These are phyloP conservation scores for Podila epicladia DNA, from an alignment of 192 early-diverging fungal genomes.

Conservation along the genomic window DNA sequence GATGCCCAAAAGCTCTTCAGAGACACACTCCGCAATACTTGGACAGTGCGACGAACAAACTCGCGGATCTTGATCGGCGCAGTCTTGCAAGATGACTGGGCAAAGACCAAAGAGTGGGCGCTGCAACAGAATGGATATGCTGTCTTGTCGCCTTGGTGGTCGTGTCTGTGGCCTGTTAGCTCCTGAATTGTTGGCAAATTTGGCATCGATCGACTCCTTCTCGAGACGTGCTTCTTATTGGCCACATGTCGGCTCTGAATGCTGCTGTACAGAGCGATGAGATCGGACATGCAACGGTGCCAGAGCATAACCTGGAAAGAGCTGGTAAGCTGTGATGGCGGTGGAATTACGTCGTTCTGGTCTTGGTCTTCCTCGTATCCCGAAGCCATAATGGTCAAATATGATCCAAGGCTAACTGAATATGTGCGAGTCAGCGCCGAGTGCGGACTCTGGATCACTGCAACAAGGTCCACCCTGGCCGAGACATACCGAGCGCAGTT, in stretches of 20 bases:
- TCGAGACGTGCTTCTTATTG: neutral
- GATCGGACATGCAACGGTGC: conserved; percentile 37
- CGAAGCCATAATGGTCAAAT: too few species aligned
- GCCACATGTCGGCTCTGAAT: conserved; percentile 16
- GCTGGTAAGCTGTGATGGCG: conserved; percentile 23
- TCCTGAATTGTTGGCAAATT: neutral
- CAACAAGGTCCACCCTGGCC: conserved; percentile 28
- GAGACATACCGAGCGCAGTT: conserved; percentile 48
- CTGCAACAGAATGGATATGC: conserved; percentile 41
- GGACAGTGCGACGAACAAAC: conserved; percentile 17
- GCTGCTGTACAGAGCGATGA: conserved; percentile 21
- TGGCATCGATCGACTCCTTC: neutral
- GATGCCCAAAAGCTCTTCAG: neutral
- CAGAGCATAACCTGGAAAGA: conserved; percentile 45
- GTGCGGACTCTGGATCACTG: conserved; percentile 14
- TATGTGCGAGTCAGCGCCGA: conserved; percentile 7
- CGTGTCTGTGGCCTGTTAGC: too few species aligned
- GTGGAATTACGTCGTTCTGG: neutral
- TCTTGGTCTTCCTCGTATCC: too few species aligned
- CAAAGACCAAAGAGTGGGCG: conserved; percentile 39
- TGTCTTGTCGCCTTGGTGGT: neutral
- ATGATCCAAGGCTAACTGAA: neutral
- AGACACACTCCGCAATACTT: conserved; percentile 14
- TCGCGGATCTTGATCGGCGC: conserved; percentile 19
- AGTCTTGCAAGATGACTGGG: conserved; percentile 8